Conservation (phyloP, 345 rosid species). For the Salix udensis region DNA sequence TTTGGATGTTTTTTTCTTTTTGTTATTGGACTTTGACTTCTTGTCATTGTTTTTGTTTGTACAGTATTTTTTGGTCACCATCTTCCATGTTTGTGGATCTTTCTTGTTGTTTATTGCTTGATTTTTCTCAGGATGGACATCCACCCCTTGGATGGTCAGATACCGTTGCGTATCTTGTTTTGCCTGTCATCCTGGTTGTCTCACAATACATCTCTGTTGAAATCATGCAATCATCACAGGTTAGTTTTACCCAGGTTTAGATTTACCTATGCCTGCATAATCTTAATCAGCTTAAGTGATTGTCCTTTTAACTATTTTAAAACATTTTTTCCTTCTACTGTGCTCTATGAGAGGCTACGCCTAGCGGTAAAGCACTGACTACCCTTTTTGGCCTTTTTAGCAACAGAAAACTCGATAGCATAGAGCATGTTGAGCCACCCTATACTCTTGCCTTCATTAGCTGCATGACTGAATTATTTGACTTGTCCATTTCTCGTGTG, state of each 20-base stretch:
- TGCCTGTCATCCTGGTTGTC: slow-evolving; percentile 66
- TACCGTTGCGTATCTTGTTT: slow-evolving; percentile 85
- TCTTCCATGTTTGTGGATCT: background rate
- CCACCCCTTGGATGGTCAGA: slow-evolving; percentile 98
- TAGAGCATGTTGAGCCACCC: background rate
- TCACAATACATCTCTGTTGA: slow-evolving; percentile 81
- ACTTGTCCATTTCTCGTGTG: background rate
- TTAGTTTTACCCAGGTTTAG: slow-evolving; percentile 19
- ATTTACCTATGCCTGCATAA: background rate
- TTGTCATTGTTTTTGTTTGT: background rate
- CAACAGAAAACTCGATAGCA: background rate
- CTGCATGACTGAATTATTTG: background rate
- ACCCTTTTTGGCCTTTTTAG: background rate
- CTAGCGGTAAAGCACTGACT: background rate
- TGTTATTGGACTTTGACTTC: background rate
- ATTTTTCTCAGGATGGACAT: slow-evolving; percentile 69
- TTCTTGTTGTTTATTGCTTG: slow-evolving; percentile 5
- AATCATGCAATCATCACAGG: slow-evolving; percentile 92
- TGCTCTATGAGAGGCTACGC: background rate
- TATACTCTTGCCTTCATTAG: background rate
- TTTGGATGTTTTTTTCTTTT: background rate
- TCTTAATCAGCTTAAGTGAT: background rate
- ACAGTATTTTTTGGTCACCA: background rate
- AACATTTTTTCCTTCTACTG: background rate
- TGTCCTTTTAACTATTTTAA: background rate